Conservation (phyloP, 495 filamentous ascomycete species). For the Bacidia gigantensis region DNA sequence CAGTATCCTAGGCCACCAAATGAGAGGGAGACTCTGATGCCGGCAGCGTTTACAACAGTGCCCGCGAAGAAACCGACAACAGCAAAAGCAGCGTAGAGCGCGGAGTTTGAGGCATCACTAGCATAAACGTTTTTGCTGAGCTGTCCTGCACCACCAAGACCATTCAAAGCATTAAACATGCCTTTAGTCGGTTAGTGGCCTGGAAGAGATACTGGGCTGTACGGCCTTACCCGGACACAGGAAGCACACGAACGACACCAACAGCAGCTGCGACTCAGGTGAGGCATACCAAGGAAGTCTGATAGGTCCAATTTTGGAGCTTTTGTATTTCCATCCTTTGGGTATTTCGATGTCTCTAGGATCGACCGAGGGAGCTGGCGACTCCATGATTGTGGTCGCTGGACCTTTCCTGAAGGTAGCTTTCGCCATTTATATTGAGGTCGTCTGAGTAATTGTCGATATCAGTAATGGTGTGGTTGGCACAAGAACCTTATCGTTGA, state of each 20-base stretch:
- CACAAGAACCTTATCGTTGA: background rate
- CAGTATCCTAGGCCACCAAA: conserved; percentile 81
- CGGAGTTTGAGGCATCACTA: conserved; percentile 55
- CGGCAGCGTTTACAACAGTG: conserved; percentile 62
- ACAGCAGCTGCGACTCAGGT: conserved; percentile 54
- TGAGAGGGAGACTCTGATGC: conserved; percentile 45
- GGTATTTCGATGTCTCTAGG: conserved; percentile 9
- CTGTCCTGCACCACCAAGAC: conserved; percentile 64
- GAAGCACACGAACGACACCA: conserved; percentile 80
- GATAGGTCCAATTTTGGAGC: conserved; percentile 24
- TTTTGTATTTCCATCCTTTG: conserved; percentile 54
- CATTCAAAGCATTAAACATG: conserved; percentile 1
- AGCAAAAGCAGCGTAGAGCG: conserved; percentile 71
- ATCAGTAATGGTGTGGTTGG: background rate
- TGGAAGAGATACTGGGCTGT: conserved; percentile 33
- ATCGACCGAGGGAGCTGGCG: conserved; percentile 8
- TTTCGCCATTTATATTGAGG: no score
- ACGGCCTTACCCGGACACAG: conserved; percentile 71
- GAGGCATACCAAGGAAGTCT: conserved; percentile 61
- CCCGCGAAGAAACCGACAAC: conserved; percentile 81
- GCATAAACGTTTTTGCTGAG: conserved; percentile 39
- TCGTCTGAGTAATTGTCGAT: no score
- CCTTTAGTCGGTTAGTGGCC: conserved; percentile 31
- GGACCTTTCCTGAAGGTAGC: conserved; percentile 12
- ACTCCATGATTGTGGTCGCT: conserved; percentile 7